Conservation (phyloP, 1,284 basidiomycete species). For the Rhodotorula sp. region DNA sequence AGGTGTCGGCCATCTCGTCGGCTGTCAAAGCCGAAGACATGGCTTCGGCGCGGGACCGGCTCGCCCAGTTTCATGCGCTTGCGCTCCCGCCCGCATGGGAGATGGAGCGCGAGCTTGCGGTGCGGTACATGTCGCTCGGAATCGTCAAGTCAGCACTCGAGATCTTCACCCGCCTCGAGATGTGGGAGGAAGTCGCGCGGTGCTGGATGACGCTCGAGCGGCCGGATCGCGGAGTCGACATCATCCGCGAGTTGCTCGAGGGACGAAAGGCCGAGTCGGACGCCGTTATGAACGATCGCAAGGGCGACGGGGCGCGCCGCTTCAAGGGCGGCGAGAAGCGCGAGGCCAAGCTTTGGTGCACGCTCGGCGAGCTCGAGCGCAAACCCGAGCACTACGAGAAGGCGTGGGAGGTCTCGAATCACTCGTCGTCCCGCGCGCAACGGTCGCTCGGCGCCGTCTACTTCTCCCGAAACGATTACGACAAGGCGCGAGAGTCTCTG, state of each 20-base stretch:
- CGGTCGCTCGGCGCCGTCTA: constrained; percentile 82
- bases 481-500: constrained; percentile 65
- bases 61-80: constrained; percentile 74
- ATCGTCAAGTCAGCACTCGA: constrained; percentile 82
- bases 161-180: constrained; percentile 86
- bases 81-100: constrained; percentile 85
- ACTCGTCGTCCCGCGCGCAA: constrained; percentile 82
- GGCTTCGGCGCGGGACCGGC: constrained; percentile 57
- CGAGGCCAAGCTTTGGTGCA: constrained; percentile 91
- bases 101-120: constrained; percentile 81
- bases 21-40: constrained; percentile 44
- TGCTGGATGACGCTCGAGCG: constrained; percentile 79
- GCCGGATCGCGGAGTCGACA: constrained; percentile 67
- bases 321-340: constrained; percentile 53
- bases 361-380: constrained; percentile 88
- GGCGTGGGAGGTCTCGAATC: constrained; percentile 78
- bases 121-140: constrained; percentile 74
- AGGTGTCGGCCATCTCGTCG: constrained; percentile 47
- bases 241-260: constrained; percentile 78
- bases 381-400: constrained; percentile 66
- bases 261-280: constrained; percentile 79
- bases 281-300: constrained; percentile 59
- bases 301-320: constrained; percentile 54
- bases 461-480: constrained; percentile 67
- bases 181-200: constrained; percentile 92